These are phyloP conservation scores for Cupressus sempervirens DNA, from an alignment of 75 land plant genomes.

Conservation along the genomic window DNA sequence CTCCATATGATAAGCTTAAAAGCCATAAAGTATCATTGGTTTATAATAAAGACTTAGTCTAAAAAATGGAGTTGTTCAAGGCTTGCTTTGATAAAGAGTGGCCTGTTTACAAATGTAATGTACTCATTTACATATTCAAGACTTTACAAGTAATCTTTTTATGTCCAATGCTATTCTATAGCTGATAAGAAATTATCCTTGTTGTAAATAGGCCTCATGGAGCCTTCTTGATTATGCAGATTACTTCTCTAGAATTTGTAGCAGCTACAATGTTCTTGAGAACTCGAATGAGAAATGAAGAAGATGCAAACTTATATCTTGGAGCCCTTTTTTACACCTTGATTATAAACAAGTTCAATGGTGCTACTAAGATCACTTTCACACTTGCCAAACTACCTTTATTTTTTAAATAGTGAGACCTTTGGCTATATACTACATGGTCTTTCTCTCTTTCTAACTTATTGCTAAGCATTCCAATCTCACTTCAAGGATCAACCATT, in stretches of 20 bases:
- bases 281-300: constrained; percentile 8
- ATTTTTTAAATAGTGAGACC: not conserved
- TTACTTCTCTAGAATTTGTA: constrained; percentile 14
- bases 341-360: constrained; percentile 28
- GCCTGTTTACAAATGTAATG: constrained; percentile 19
- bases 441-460: too few relatives aligned
- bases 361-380: constrained; percentile 13
- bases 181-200: not conserved
- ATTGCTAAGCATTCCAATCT: too few relatives aligned
- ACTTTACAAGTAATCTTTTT: constrained; percentile 18
- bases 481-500: constrained; percentile 19
- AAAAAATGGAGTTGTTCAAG: constrained; percentile 40
- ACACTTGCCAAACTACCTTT: too few relatives aligned
- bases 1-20: constrained; percentile 50
- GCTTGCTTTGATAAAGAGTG: constrained; percentile 17
- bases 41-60: constrained; percentile 37
- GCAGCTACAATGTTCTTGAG: constrained; percentile 19
- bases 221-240: constrained; percentile 7
- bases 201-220: not conserved
- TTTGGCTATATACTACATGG: too few relatives aligned
- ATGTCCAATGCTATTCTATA: not conserved
- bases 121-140: constrained; percentile 17
- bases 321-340: constrained; percentile 23
- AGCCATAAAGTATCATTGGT: constrained; percentile 68
- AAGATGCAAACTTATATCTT: constrained; percentile 15